phyloP scores from a whole-genome alignment of 495 filamentous ascomycete genomes.

The Podospora bellae-mahoneyi region DNA sequence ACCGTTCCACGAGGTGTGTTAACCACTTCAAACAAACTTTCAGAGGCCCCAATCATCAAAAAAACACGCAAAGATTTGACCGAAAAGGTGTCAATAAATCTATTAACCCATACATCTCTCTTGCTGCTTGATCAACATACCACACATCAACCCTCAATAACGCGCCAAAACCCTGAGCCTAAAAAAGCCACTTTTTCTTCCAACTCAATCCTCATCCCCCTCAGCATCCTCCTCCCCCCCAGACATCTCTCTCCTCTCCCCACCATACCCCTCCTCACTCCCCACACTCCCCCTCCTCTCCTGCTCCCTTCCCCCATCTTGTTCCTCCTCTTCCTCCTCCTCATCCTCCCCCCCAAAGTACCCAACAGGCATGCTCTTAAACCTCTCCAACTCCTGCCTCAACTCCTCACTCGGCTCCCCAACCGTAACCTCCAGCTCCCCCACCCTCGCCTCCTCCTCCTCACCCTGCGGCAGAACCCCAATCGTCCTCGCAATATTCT shows the following conservation, averaged over 20 bases:
- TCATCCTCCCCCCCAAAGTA: conserved; percentile 30
- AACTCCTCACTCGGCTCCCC: conserved; percentile 43
- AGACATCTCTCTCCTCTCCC: background rate
- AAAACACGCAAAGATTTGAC: too few species aligned
- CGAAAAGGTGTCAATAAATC: too few species aligned
- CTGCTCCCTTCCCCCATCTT: conserved; percentile 15
- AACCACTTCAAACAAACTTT: too few species aligned
- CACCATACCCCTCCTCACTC: conserved; percentile 6
- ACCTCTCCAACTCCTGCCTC: conserved; percentile 37
- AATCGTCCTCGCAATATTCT: conserved; percentile 50
- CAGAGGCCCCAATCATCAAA: too few species aligned
- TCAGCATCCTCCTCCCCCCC: conserved; percentile 25
- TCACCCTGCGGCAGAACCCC: conserved; percentile 29
- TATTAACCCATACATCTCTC: too few species aligned
- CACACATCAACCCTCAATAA: too few species aligned
- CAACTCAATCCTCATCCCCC: conserved; percentile 30
- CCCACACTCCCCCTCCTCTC: conserved; percentile 6
- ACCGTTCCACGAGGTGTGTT: too few species aligned
- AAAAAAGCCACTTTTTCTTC: background rate
- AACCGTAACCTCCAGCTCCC: conserved; percentile 45
- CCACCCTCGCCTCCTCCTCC: conserved; percentile 41
- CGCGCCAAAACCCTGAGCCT: too few species aligned
- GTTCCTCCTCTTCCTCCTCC: conserved; percentile 11
- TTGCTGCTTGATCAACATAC: too few species aligned
- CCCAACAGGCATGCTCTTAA: conserved; percentile 41